These are phyloP conservation scores for bread wheat (Triticum aestivum) DNA, from an alignment of 176 grass and related monocot species.

Conservation along the genomic window IWGSC_CS_RefSeq_v2.1 NC_057812.1:662711206-662711705, in stretches of 20 bases:
- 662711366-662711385: not conserved
- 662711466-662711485: no score
- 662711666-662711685: no score
- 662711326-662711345: slow-evolving; percentile 14
- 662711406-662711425: no score
- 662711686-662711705: not conserved
- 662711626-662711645: not conserved
- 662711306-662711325: not conserved
- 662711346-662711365: not conserved
- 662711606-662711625: not conserved
- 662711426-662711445: no score
- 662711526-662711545: not conserved
- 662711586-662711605: not conserved
- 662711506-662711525: slow-evolving; percentile 26
- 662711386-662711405: not conserved
- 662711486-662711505: not conserved
- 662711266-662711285: not conserved
- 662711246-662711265: not conserved
- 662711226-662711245: not conserved
- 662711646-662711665: no score
- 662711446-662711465: no score
- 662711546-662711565: not conserved
- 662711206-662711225: not conserved
- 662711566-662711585: not conserved
- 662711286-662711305: not conserved